These are phyloP conservation scores for Euphorbia tirucalli DNA, from an alignment of 345 rosid species.

Conservation along the genomic window DNA sequence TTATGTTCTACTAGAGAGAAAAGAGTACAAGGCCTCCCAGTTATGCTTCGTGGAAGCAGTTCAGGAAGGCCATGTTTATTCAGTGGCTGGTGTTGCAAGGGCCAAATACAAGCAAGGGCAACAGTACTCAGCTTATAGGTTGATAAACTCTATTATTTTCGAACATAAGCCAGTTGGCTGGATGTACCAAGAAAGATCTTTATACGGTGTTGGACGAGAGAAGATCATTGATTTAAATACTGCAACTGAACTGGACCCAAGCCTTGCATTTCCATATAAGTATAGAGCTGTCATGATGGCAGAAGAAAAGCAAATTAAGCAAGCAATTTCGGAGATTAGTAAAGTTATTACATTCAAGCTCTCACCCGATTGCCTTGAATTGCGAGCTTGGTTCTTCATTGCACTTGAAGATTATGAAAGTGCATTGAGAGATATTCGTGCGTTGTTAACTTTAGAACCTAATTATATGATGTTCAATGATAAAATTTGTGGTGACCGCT, in stretches of 20 bases:
- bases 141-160: slow-evolving; percentile 58
- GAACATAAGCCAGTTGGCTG: slow-evolving; percentile 71
- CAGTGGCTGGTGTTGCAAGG: slow-evolving; percentile 77
- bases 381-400: slow-evolving; percentile 75
- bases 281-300: slow-evolving; percentile 63
- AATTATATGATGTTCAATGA: slow-evolving; percentile 61
- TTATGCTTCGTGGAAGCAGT: slow-evolving; percentile 65
- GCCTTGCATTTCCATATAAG: slow-evolving; percentile 72
- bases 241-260: slow-evolving; percentile 86
- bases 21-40: slow-evolving; percentile 55
- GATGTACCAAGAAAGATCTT: slow-evolving; percentile 92
- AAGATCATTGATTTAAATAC: slow-evolving; percentile 57
- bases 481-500: slow-evolving; percentile 45
- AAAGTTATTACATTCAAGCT: slow-evolving; percentile 67
- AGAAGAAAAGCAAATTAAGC: slow-evolving; percentile 58
- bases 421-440: slow-evolving; percentile 71
- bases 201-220: slow-evolving; percentile 57
- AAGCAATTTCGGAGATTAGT: slow-evolving; percentile 68
- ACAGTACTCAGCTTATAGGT: slow-evolving; percentile 58
- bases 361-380: slow-evolving; percentile 72
- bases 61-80: slow-evolving; percentile 77
- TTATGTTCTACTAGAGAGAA: slow-evolving; percentile 62
- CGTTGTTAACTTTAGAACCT: slow-evolving; percentile 71
- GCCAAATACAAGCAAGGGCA: slow-evolving; percentile 74
- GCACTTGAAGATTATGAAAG: slow-evolving; percentile 63